Conservation (phyloP, 116 monocot genomes). For the Cymodocea nodosa region DNA sequence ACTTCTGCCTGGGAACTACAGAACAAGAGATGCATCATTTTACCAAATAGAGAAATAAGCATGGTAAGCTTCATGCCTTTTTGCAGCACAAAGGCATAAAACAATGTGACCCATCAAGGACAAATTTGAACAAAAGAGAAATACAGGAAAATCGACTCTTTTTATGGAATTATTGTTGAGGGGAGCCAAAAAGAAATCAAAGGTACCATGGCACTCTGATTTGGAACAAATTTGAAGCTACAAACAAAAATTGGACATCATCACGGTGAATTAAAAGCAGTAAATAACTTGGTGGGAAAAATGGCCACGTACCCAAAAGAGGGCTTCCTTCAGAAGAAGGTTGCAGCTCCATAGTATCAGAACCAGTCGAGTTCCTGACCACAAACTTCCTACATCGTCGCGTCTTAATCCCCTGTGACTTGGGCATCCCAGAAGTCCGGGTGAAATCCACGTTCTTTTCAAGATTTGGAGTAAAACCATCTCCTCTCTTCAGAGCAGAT, state of each 20-base stretch:
- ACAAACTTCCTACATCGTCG: constrained; percentile 1
- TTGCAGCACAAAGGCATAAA: too few species aligned
- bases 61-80: too few species aligned
- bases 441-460: constrained; percentile 15
- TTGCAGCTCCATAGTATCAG: constrained; percentile 14
- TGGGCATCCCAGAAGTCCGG: background rate
- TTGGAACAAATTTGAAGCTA: too few species aligned
- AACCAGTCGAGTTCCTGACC: constrained; percentile 18
- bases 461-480: background rate
- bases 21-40: background rate
- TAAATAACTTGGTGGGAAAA: background rate
- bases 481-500: constrained; percentile 2
- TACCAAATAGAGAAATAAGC: too few species aligned
- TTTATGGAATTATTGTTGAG: too few species aligned
- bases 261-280: too few species aligned
- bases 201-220: background rate
- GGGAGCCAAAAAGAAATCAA: background rate
- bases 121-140: too few species aligned
- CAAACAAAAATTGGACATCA: too few species aligned
- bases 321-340: constrained; percentile 66
- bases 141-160: too few species aligned
- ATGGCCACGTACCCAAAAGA: constrained; percentile 54
- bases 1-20: constrained; percentile 97
- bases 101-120: too few species aligned
- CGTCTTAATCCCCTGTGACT: background rate